phyloP scores from a whole-genome alignment of 2,329 filamentous ascomycete genomes.

The Penicillium sp. region DNA sequence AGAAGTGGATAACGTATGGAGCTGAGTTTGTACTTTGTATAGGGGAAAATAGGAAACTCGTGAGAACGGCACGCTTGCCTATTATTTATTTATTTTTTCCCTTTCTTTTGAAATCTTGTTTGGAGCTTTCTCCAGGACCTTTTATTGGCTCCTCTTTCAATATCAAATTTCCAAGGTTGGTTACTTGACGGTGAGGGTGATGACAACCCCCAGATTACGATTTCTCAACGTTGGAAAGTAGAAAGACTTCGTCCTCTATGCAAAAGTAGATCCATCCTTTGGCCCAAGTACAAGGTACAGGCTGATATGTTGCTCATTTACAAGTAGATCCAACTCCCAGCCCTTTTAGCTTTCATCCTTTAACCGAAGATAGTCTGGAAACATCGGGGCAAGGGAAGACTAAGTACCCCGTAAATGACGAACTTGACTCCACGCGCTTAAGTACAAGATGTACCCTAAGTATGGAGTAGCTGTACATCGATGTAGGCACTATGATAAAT shows the following conservation, averaged over 20 bases:
- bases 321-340: neutral
- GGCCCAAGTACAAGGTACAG: neutral
- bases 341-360: neutral
- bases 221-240: too few species aligned
- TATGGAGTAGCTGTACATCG: too few species aligned
- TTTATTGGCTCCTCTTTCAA: neutral
- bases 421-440: neutral
- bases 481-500: too few species aligned
- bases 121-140: neutral
- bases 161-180: neutral
- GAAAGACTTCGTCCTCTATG: neutral
- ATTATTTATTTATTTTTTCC: too few species aligned
- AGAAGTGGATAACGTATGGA: slow-evolving; percentile 21
- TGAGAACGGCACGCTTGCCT: neutral
- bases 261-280: neutral
- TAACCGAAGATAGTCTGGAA: slow-evolving; percentile 9
- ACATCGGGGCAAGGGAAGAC: slow-evolving; percentile 8
- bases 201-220: neutral
- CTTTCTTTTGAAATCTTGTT: neutral
- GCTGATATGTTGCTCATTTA: neutral
- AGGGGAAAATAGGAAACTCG: slow-evolving; percentile 7
- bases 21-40: slow-evolving; percentile 19
- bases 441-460: neutral
- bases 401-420: neutral
- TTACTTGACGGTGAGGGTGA: neutral